Base-by-base conservation (phyloP, 441 rosid genomes). In the Gossypium schwendimanii region DNA sequence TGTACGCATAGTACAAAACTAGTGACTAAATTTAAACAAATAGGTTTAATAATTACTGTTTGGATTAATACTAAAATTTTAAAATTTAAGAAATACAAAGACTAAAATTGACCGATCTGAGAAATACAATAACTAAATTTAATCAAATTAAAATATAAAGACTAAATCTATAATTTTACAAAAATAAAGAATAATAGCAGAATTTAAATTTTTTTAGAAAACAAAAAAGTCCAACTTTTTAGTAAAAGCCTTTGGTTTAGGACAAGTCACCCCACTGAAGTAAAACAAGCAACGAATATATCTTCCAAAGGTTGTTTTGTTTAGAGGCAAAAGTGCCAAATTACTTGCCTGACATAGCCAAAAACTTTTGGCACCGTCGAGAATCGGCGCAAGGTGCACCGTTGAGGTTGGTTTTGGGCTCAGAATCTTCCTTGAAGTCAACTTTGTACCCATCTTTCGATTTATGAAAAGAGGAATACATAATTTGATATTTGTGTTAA, bases 211-310 rank as follows among this genome's bases (percentile, higher is more conserved):
- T 36, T 33, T 36, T 36, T 31, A 7, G 39, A 33, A 8, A 8
- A 8, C 4, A 2, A 4, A n/a, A 67, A 33, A 69, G 69, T 44
- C 54, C 14, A 5, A 18, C 20, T 6, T 64, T 64, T 65, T 65
- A 54, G 20, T 21, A 11, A 36, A 21, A 23, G 49, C 61, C 15
- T 11, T 55, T 2, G 63, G 9, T 1, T 55, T 45, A 28, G 73
- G 49, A 33, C 82, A 74, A 78, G 76, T 81, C 63, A 53, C 63
- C 44, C 63, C 63, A 83, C 87, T 83, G 65, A 81, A 82, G 79
- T 64, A 33, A 71, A 24, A 41, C 12, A 57, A 52, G 69, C 69
- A 28, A 50, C 26, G 67, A 63, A 72, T 10, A 47, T 36, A 72
- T 17, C 21, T 70, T 33, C n/a, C 7, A 55, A 60, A 17, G 6